phyloP scores from a whole-genome alignment of 805 yeast genomes.

The Ogataea corticis region DNA sequence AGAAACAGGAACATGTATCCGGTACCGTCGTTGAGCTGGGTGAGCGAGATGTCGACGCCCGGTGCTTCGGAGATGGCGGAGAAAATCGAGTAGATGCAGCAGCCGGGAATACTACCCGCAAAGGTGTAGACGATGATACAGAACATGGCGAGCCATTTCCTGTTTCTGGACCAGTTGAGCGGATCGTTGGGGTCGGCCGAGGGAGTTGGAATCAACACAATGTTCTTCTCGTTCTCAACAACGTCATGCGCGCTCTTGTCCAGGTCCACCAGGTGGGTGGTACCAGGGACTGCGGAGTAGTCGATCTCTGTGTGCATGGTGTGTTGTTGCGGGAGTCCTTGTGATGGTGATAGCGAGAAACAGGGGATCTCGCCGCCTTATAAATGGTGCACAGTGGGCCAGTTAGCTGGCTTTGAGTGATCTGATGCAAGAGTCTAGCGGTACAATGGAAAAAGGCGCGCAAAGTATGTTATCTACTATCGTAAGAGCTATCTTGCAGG shows the following conservation, averaged over 20 bases:
- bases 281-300: conserved; percentile 17
- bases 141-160: conserved; percentile 49
- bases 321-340: background rate
- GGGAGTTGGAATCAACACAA: conserved; percentile 65
- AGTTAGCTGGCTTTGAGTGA: too few species aligned
- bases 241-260: conserved; percentile 6
- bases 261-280: conserved; percentile 18
- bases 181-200: conserved; percentile 72
- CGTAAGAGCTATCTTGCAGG: too few species aligned
- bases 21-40: conserved; percentile 38
- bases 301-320: conserved; percentile 10
- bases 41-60: conserved; percentile 26
- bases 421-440: too few species aligned
- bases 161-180: conserved; percentile 54
- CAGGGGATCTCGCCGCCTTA: background rate
- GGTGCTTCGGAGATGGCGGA: conserved; percentile 22
- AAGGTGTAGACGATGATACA: conserved; percentile 42
- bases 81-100: conserved; percentile 32
- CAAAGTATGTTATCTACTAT: too few species aligned
- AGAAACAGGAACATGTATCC: conserved; percentile 43
- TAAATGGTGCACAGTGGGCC: too few species aligned
- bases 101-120: conserved; percentile 28
- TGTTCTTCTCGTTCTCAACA: conserved; percentile 29
- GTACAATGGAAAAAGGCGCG: too few species aligned
- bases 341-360: background rate